Evolutionary conservation across 2,329 filamentous ascomycete genomes (phyloP).

Genomic region (Neopestalotiopsis clavispora): DNA sequence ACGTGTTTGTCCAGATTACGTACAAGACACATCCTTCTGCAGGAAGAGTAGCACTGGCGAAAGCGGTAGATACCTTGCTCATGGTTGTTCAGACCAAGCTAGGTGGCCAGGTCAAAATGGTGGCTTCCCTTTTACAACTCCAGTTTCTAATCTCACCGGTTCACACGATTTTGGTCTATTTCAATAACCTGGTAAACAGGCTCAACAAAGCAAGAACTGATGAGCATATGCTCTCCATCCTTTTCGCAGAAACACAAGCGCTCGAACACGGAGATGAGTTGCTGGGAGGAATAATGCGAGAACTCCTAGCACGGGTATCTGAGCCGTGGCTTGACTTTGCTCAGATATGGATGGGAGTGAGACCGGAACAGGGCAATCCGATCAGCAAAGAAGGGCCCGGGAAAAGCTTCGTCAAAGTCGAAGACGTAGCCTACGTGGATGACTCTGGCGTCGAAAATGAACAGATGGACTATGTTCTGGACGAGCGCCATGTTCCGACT

Average conservation of each 20-base stretch:
- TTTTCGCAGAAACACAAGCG: constrained; percentile 66
- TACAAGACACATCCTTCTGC: constrained; percentile 50
- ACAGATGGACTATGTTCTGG: constrained; percentile 66
- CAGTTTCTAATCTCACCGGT: constrained; percentile 54
- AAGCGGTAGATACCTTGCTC: constrained; percentile 53
- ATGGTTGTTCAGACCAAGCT: constrained; percentile 55
- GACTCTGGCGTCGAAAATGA: constrained; percentile 63
- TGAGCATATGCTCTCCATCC: constrained; percentile 63
- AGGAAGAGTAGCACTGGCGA: constrained; percentile 57
- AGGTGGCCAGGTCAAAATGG: constrained; percentile 44
- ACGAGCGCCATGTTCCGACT: constrained; percentile 68
- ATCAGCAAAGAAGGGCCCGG: constrained; percentile 53
- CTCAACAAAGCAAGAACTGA: constrained; percentile 54
- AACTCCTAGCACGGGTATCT: constrained; percentile 68
- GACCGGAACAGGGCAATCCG: constrained; percentile 59
- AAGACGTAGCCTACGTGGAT: constrained; percentile 58
- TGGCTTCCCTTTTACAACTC: constrained; percentile 57
- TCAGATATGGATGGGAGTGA: constrained; percentile 77
- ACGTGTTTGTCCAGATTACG: constrained; percentile 50
- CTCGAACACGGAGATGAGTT: constrained; percentile 67
- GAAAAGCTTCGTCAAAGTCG: constrained; percentile 66
- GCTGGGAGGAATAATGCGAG: constrained; percentile 67
- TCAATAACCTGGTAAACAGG: constrained; percentile 55
- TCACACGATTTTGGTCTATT: constrained; percentile 53
- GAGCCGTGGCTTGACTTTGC: constrained; percentile 70